Base-by-base conservation (phyloP, 345 rosid genomes). In the Salix exigua region DNA sequence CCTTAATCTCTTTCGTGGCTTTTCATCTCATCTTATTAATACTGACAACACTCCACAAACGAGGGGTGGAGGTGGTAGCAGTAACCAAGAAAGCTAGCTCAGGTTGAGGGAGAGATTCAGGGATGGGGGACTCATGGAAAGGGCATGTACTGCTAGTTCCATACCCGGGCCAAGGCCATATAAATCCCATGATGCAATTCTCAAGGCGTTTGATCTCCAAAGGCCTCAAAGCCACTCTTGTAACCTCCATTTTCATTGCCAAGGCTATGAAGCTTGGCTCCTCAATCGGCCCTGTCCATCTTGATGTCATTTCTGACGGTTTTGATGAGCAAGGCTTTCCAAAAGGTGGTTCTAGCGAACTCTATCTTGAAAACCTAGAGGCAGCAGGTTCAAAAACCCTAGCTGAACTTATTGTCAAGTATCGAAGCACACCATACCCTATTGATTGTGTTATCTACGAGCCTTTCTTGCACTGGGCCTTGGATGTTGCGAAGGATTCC, bases 401-500 rank as follows among this genome's bases (percentile, higher is more conserved):
- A 7, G 38, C 82, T 30, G 31, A 30, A 30, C 31, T 30, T 75
- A 84, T 93, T 55, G 18, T 31, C 11, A 82, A 86, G 30, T 75
- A 87, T 69, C 73, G 48, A 46, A 73, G 51, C 37, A 75, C 84
- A 1, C 66, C 77, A 5, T 37, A 81, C 38, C 93, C 94, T 2
- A 62, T 87, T 38, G 82, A 81, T 21, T 89, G 92, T 73, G 53
- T 91, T 14, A 73, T 93, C 0, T 90, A 93, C 18, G 98, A 91
- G 74, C 79, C 91, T 6, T 88, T 89, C 75, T 68, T 88, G 77
- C 84, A 85, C 0, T 93, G 97, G 97, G 89, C 82, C 4, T 82
- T 91, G 23, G 93, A 90, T 28, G 83, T 91, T 14, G 90, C 92
- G 33, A 85, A 87, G 50, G 76, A 74, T n/a, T 84, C 79, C 2